These are phyloP conservation scores for Stromatinia cepivora DNA, from an alignment of 2,329 filamentous ascomycete species.

Conservation along the genomic window DNA sequence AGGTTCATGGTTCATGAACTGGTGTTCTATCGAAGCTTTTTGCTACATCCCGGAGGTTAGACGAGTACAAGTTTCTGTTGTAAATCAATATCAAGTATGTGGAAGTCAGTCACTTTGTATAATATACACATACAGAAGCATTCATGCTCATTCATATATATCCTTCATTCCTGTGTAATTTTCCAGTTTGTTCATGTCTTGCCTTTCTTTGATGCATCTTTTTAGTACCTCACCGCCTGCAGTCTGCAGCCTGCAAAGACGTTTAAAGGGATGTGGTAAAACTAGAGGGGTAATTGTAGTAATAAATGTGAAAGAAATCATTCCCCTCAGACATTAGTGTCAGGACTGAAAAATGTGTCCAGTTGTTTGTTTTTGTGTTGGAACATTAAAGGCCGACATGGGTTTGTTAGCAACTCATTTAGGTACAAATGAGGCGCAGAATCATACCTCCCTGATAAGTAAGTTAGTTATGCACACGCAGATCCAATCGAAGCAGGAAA, in stretches of 20 bases:
- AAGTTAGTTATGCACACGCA: not conserved
- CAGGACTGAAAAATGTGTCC: not conserved
- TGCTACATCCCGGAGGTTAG: not conserved
- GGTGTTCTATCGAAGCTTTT: not conserved
- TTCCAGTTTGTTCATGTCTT: not conserved
- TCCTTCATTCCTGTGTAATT: not conserved
- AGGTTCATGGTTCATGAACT: not conserved
- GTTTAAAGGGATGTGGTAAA: not conserved
- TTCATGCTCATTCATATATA: not conserved
- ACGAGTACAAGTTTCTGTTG: not conserved
- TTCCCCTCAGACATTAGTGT: not conserved
- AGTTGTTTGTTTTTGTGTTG: not conserved
- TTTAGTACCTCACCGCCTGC: not conserved
- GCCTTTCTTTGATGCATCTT: not conserved
- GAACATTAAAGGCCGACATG: not conserved
- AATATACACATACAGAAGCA: not conserved
- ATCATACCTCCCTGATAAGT: not conserved
- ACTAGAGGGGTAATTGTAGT: conserved; percentile 7
- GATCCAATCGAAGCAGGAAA: not conserved
- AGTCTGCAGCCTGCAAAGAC: not conserved
- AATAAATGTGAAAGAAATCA: not conserved
- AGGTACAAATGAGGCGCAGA: not conserved
- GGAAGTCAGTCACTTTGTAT: not conserved
- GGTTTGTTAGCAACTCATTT: not conserved
- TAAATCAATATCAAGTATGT: not conserved